Conservation (phyloP, 139 green algal species). For the Chlamydomonas schloesseri region DNA sequence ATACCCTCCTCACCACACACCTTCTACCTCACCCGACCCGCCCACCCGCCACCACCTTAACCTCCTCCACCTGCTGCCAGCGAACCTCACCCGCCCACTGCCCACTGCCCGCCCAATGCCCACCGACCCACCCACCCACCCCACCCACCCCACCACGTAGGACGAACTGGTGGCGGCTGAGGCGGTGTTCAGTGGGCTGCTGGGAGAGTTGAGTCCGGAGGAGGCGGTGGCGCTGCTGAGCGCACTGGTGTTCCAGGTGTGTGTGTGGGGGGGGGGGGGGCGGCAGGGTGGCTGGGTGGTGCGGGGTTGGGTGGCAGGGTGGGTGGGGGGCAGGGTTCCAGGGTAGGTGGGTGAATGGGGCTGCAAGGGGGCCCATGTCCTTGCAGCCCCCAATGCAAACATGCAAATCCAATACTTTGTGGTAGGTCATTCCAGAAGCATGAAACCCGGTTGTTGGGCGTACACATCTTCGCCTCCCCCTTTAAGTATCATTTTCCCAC, state of each 20-base stretch:
- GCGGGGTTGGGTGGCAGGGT: not conserved
- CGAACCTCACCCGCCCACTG: too few species aligned
- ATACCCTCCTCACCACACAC: too few species aligned
- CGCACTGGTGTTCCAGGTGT: slow-evolving; percentile 95
- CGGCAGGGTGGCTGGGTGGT: not conserved
- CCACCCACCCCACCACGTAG: too few species aligned
- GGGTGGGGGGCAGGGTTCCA: not conserved
- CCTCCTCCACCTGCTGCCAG: too few species aligned
- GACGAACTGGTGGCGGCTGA: slow-evolving; percentile 95
- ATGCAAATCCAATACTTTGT: not conserved
- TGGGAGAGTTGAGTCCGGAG: slow-evolving; percentile 81
- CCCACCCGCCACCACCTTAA: too few species aligned
- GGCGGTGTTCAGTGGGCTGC: slow-evolving; percentile 89
- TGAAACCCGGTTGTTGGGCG: too few species aligned
- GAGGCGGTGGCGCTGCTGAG: slow-evolving; percentile 94
- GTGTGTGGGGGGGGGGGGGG: not conserved
- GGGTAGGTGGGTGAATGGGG: not conserved
- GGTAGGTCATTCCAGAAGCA: too few species aligned
- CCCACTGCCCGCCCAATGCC: not conserved
- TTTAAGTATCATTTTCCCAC: too few species aligned
- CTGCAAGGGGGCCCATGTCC: too few species aligned
- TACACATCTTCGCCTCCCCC: too few species aligned
- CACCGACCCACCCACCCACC: not conserved
- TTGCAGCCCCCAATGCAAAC: too few species aligned
- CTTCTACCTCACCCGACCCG: too few species aligned